Conservation (phyloP, 176 grass and related monocot genomes). For the Alopecurus myosuroides region DNA sequence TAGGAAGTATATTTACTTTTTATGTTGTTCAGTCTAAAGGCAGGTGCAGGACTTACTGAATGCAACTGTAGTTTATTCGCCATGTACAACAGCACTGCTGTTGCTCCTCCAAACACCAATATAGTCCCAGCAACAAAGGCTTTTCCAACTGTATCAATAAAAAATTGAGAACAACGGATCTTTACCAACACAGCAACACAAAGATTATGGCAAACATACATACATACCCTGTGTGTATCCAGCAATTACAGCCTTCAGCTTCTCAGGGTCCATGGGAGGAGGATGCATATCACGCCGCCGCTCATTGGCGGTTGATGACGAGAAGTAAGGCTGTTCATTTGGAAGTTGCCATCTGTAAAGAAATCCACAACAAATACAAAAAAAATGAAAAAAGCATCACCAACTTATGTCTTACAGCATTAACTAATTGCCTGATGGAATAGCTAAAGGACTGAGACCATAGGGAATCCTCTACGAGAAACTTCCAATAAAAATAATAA, state of each 20-base stretch:
- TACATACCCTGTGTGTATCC: slow-evolving; percentile 72
- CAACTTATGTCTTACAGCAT: neutral
- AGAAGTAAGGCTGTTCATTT: slow-evolving; percentile 55
- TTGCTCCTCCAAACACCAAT: slow-evolving; percentile 79
- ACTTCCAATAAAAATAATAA: neutral
- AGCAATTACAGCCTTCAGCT: slow-evolving; percentile 67
- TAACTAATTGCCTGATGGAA: neutral
- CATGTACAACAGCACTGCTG: slow-evolving; percentile 41
- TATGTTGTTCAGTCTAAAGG: neutral
- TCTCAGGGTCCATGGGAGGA: slow-evolving; percentile 63
- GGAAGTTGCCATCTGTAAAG: slow-evolving; percentile 74
- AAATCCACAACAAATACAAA: neutral
- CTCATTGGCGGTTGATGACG: slow-evolving; percentile 78
- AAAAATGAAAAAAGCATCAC: neutral
- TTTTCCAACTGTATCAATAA: slow-evolving; percentile 65
- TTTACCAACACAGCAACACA: slow-evolving; percentile 1
- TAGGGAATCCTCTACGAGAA: neutral
- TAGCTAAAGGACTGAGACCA: neutral
- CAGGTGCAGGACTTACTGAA: slow-evolving; percentile 52
- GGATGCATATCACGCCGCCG: slow-evolving; percentile 52
- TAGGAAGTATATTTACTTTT: neutral
- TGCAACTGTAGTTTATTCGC: slow-evolving; percentile 72
- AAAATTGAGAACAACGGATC: neutral
- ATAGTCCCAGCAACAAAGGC: slow-evolving; percentile 65
- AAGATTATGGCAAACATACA: neutral